Evolutionary conservation across 1,139 yeast genomes (phyloP).

Genomic region (Diutina ranongensis): DNA sequence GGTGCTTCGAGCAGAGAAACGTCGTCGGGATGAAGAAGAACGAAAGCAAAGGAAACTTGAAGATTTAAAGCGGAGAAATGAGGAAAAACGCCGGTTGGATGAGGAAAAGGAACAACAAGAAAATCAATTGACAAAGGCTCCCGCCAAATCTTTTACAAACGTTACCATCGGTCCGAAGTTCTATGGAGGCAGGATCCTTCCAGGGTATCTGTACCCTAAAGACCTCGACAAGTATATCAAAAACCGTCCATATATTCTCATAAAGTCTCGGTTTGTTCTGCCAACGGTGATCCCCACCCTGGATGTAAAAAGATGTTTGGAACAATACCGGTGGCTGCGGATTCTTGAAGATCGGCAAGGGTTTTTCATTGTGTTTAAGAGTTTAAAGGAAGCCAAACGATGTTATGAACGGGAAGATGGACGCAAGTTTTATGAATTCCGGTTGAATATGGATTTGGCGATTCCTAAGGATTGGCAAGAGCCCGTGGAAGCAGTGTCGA

Average conservation of each 20-base stretch:
- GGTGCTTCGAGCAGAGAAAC: constrained; percentile 16
- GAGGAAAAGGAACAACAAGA: constrained; percentile 7
- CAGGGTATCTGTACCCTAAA: constrained; percentile 29
- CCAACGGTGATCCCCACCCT: constrained; percentile 37
- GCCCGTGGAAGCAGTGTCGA: constrained; percentile 7
- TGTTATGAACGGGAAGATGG: constrained; percentile 66
- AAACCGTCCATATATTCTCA: constrained; percentile 44
- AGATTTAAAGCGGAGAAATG: constrained; percentile 3
- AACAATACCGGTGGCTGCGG: constrained; percentile 53
- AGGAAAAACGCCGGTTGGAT: not conserved
- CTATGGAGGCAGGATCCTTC: constrained; percentile 9
- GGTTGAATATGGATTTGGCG: constrained; percentile 45
- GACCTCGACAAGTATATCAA: constrained; percentile 38
- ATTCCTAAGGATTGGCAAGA: constrained; percentile 23
- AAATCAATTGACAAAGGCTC: not conserved
- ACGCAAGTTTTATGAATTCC: constrained; percentile 33
- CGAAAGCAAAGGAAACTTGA: constrained; percentile 7
- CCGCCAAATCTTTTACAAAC: constrained; percentile 15
- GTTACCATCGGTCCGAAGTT: constrained; percentile 18
- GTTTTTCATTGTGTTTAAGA: constrained; percentile 59
- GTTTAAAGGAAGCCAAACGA: constrained; percentile 48
- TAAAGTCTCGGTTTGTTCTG: constrained; percentile 43
- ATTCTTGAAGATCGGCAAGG: constrained; percentile 55
- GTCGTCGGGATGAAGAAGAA: constrained; percentile 12
- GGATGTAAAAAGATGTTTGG: constrained; percentile 42